Percentiles rank a stretch among this genome's conserved stretches.
phyloP scores from a whole-genome alignment of 2,329 filamentous ascomycete genomes.

The Sporothrix luriei region DNA sequence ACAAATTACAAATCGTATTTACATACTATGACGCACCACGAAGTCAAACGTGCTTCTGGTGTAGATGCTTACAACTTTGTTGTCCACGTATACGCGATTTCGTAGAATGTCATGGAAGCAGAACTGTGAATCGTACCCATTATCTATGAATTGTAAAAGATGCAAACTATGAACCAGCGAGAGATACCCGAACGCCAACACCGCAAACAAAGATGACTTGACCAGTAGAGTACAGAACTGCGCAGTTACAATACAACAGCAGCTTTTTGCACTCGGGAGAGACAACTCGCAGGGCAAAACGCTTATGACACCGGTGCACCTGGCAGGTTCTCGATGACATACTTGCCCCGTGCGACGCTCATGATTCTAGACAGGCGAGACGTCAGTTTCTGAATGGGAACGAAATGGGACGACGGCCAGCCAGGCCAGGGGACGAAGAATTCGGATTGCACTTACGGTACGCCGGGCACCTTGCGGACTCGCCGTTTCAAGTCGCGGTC shows the following conservation, averaged over 20 bases:
- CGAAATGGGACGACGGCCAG: background rate
- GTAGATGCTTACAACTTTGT: background rate
- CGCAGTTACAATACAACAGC: too few relatives aligned
- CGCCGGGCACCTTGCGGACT: constrained; percentile 73
- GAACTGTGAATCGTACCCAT: background rate
- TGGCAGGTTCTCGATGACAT: constrained; percentile 88
- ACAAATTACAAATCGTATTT: background rate
- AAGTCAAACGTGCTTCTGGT: background rate
- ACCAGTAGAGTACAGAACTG: too few relatives aligned
- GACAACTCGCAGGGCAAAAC: background rate
- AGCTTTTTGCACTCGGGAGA: background rate
- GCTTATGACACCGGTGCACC: constrained; percentile 69
- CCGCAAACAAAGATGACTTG: too few relatives aligned
- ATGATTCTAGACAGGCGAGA: constrained; percentile 53
- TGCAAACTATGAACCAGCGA: background rate
- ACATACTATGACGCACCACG: background rate
- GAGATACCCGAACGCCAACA: constrained; percentile 10
- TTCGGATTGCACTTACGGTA: constrained; percentile 48
- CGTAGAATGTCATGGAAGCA: too few relatives aligned
- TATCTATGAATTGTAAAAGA: constrained; percentile 11
- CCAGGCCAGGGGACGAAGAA: background rate
- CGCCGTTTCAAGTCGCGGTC: constrained; percentile 80
- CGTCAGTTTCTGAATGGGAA: background rate
- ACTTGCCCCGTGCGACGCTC: constrained; percentile 85
- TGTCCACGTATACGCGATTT: background rate